phyloP scores from a whole-genome alignment of 805 yeast genomes.

The Lachancea fermentati region DNA sequence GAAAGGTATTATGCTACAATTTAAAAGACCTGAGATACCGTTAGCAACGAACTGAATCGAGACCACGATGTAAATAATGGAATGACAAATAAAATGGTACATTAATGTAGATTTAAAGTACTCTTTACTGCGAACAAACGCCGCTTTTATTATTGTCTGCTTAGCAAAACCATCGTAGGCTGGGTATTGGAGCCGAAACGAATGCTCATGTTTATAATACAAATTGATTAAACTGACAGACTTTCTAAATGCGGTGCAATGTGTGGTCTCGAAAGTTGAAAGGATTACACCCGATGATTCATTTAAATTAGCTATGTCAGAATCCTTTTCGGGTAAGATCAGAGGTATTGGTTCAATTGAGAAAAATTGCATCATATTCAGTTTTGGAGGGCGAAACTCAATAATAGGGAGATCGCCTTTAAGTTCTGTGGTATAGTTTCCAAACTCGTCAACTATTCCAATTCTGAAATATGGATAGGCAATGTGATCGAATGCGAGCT shows the following conservation, averaged over 20 bases:
- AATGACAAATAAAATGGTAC: neutral
- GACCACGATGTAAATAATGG: conserved; percentile 7
- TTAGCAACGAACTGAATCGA: conserved; percentile 16
- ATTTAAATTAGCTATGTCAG: neutral
- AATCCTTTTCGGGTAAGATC: conserved; percentile 37
- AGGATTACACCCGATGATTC: neutral
- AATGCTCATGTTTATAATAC: conserved; percentile 18
- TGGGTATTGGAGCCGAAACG: conserved; percentile 16
- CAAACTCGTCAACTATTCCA: conserved; percentile 1
- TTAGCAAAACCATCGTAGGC: neutral
- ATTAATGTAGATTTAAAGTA: neutral
- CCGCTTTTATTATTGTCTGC: neutral
- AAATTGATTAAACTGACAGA: conserved; percentile 21
- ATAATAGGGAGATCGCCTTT: conserved; percentile 30
- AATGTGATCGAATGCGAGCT: neutral
- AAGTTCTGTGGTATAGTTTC: conserved; percentile 9
- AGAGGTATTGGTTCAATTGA: conserved; percentile 69
- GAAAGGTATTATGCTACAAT: conserved; percentile 15
- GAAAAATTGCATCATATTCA: conserved; percentile 66
- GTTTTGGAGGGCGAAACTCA: conserved; percentile 66
- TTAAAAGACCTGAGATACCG: conserved; percentile 15
- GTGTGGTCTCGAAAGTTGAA: neutral
- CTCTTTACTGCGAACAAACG: neutral
- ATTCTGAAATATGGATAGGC: conserved; percentile 1
- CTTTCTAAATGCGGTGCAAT: conserved; percentile 12